Evolutionary conservation across 2,329 filamentous ascomycete species (phyloP), one percentile per base, ranked within the genome.

Genomic region (Aspergillus hortae): DNA sequence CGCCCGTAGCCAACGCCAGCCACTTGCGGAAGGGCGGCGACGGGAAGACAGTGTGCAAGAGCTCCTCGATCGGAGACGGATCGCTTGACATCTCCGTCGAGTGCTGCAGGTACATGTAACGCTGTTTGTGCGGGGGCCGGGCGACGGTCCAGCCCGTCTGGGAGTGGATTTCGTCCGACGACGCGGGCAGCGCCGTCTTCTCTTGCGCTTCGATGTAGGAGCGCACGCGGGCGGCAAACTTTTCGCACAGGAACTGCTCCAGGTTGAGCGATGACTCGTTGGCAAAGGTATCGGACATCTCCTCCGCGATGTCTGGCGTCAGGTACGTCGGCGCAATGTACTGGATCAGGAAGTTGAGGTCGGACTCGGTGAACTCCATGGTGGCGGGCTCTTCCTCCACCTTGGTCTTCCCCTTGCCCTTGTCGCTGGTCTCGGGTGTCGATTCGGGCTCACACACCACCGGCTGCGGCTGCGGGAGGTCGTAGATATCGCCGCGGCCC

Each of bases 281-380:
- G 45, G 84, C 80, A 67, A 99, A 97, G 46, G 87, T 84, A 33
- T 89, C 86, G 2, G 84, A 81, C 50, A 96, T 82, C 64, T 91
- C 85, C 56, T 94, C 89, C 12, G 96, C 81, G 2, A 90, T 94
- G 67, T 96, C 92, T 0, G 94, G 94, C 0, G 90, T 95, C 12
- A 99, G 81, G 68, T 96, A 99, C 11, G 87, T 89, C 0, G 94
- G 92, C 12, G 90, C 82, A 67, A 99, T 86, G 75, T 91, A 99
- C 67, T 91, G 87, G 59, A 97, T 83, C 50, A 99, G 74, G 69
- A 96, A 97, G 57, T 92, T 88, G 30, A 96, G 80, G 61, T 97
- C 94, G 14, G 82, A 79, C 67, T 90, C 88, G 14, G 88, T 86
- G 40, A 96, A 79, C 71, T 80, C 77, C 6, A 70, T 30, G n/a